A percentile compares a stretch with the other conserved stretches of the same genome.
Evolutionary conservation across 371 early-diverging fungal genomes (phyloP).

Genomic region (Zancudomyces culisetae): DNA sequence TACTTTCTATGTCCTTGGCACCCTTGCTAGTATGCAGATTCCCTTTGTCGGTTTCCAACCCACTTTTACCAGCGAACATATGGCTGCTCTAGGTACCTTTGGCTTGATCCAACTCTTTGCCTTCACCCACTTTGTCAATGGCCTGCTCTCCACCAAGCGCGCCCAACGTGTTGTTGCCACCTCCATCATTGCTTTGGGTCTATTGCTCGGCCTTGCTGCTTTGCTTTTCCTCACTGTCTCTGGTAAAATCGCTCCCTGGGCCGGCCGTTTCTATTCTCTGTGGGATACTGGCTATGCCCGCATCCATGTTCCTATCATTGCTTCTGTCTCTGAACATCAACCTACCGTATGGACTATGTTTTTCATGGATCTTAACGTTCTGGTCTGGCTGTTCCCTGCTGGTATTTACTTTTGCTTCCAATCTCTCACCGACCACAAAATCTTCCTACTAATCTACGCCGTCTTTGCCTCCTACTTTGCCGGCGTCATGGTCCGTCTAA

Average conservation of each 20-base stretch:
- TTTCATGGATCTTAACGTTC: conserved; percentile 92
- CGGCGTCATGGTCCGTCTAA: conserved; percentile 98
- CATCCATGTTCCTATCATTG: conserved; percentile 96
- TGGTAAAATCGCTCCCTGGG: conserved; percentile 92
- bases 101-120: conserved; percentile 62
- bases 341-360: conserved; percentile 98
- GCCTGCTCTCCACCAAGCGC: conserved; percentile 60
- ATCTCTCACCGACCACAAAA: conserved; percentile 79
- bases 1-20: conserved; percentile 90
- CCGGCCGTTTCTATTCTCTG: conserved; percentile 96
- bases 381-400: conserved; percentile 88
- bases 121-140: conserved; percentile 61
- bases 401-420: conserved; percentile 92
- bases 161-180: conserved; percentile 52
- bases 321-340: conserved; percentile 98
- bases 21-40: conserved; percentile 90
- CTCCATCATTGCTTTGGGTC: conserved; percentile 28
- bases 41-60: conserved; percentile 99
- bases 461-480: conserved; percentile 95
- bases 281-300: conserved; percentile 98
- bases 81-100: conserved; percentile 82
- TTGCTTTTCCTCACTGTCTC: conserved; percentile 48
- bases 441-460: conserved; percentile 89
- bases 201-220: conserved; percentile 34
- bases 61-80: conserved; percentile 90